These are phyloP conservation scores for Macrocybe sp. DNA, from an alignment of 1,284 basidiomycete species.

Conservation along the genomic window DNA sequence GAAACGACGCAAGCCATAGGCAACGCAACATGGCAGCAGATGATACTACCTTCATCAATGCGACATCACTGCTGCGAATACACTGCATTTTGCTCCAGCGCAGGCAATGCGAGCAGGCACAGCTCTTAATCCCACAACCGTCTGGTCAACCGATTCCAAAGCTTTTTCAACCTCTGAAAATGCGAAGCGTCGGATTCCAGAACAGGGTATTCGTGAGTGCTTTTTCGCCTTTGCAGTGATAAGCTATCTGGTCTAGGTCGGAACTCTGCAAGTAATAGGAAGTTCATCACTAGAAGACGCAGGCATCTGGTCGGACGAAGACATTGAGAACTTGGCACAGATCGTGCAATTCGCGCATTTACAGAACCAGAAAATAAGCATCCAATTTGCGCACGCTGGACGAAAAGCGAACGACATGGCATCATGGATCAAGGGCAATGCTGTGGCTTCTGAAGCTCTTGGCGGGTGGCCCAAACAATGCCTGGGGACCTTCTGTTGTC, in stretches of 20 bases:
- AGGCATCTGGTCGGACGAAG: constrained; percentile 76
- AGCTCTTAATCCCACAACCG: constrained; percentile 35
- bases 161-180: constrained; percentile 33
- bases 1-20: too few species aligned
- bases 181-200: too few species aligned
- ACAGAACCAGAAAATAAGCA: constrained; percentile 64
- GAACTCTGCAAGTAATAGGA: constrained; percentile 58
- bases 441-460: constrained; percentile 32
- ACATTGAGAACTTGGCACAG: constrained; percentile 61
- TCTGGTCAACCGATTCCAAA: constrained; percentile 41
- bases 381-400: constrained; percentile 81
- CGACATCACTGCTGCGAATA: constrained; percentile 30
- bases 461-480: too few species aligned
- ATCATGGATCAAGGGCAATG: constrained; percentile 47
- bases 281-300: constrained; percentile 26
- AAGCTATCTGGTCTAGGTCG: constrained; percentile 52
- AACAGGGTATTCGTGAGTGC: constrained; percentile 59
- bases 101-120: constrained; percentile 45
- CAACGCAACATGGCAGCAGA: too few species aligned
- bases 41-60: constrained; percentile 7
- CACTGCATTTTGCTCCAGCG: constrained; percentile 47
- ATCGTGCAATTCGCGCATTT: constrained; percentile 77
- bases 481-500: too few species aligned
- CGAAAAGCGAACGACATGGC: constrained; percentile 62
- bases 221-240: neutral